Evolutionary conservation across 352 stramenopile genomes (phyloP), one percentile per base, ranked within the genome.

Genomic region (Phytophthora fragariaefolia): DNA sequence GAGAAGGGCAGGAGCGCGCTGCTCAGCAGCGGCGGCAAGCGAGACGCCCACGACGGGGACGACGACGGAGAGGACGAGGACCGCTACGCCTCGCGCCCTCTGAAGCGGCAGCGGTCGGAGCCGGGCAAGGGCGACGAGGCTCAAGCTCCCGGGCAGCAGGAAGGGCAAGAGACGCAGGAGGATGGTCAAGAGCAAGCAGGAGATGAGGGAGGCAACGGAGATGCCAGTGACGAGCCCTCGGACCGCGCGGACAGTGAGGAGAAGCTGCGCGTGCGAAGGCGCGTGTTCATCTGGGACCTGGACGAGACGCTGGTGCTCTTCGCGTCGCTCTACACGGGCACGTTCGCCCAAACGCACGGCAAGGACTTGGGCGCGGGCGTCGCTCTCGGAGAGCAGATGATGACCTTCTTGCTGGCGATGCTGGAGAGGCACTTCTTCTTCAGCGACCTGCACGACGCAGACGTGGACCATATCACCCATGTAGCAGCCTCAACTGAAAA

Each of bases 381-480:
- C 17, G 77, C 69, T 26, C 73, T 95, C 4, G 87, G 87, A 22
- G 80, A 95, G 63, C 83, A 91, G 66, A 95, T 95, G 87, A 95
- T 95, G 87, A 86, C 79, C 22, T 95, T 93, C 67, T 60, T 95
- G 53, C 54, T 95, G 26, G 76, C 82, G 4, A 82, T 93, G 69
- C 73, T 95, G n/a, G 85, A 93, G 63, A 79, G 84, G 17, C 85
- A 95, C 63, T 92, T 95, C 71, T 95, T 90, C 68, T 93, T 95
- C 36, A 84, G 80, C 69, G 84, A 91, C 23, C 69, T 95, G 52
- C 84, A 92, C 62, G 71, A 93, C 57, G 67, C 73, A 46, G 83
- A 91, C 57, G 74, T 92, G 32, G 81, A 90, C 58, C 82, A 91
- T 63, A 93, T 91, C 38, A 27, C 68, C n/a, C 66, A 72, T 17